Percentiles rank a stretch among this genome's conserved stretches.
Conservation (phyloP, 1,139 yeast species). For the Cylindricascospora bacillispora region DNA sequence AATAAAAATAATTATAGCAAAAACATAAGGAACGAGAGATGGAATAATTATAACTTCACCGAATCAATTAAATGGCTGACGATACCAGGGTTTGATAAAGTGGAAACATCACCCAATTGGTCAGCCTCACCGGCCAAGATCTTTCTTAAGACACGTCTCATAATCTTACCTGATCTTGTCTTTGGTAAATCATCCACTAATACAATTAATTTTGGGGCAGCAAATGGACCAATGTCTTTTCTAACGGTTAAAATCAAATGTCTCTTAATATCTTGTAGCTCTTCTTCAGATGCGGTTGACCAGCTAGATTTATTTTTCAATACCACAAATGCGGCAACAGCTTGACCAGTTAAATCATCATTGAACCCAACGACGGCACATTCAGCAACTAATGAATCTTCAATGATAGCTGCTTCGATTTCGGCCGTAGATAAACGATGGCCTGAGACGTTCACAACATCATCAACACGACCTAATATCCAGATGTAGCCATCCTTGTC, state of each 20-base stretch:
- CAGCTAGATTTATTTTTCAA: constrained; percentile 35
- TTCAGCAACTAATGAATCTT: constrained; percentile 58
- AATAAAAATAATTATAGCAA: no score
- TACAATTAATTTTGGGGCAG: constrained; percentile 64
- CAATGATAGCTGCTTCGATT: constrained; percentile 67
- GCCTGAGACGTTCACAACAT: constrained; percentile 71
- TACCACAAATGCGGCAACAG: constrained; percentile 70
- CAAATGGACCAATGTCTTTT: constrained; percentile 75
- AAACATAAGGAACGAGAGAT: no score
- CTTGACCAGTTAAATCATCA: constrained; percentile 73
- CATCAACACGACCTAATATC: constrained; percentile 76
- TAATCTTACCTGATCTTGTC: constrained; percentile 73
- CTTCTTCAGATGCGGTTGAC: constrained; percentile 31
- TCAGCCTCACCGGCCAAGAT: constrained; percentile 70
- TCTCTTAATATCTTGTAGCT: constrained; percentile 45
- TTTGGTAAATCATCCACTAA: constrained; percentile 70
- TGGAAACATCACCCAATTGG: constrained; percentile 67
- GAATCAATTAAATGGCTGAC: constrained; percentile 53
- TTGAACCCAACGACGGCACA: constrained; percentile 74
- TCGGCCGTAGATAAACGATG: constrained; percentile 74
- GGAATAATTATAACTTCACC: constrained; percentile 30
- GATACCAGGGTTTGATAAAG: constrained; percentile 60
- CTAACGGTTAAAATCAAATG: constrained; percentile 62
- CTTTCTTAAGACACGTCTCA: constrained; percentile 74
- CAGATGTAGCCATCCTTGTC: constrained; percentile 67